Percentiles rank a stretch among this genome's conserved stretches.
Conservation (phyloP, 257 asterid genomes). For the Fraxinus excelsior region DNA sequence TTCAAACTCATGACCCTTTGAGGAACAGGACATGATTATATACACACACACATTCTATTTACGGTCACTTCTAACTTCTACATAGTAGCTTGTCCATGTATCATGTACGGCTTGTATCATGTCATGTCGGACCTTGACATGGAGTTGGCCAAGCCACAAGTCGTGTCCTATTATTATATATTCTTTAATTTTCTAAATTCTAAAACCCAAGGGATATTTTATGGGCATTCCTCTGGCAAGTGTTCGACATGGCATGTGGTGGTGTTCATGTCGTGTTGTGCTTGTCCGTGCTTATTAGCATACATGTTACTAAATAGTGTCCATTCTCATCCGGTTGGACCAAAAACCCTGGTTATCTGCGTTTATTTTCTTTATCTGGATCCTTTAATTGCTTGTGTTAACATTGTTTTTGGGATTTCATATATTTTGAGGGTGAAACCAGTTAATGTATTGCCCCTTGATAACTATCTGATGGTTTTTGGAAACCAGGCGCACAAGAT, state of each 20-base stretch:
- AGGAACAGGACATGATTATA: neutral
- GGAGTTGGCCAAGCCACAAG: too few relatives aligned
- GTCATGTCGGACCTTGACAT: too few relatives aligned
- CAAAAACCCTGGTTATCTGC: neutral
- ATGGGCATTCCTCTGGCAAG: too few relatives aligned
- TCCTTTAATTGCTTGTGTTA: neutral
- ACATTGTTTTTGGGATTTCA: neutral
- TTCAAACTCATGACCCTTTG: neutral
- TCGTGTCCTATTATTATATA: too few relatives aligned
- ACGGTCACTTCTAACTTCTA: too few relatives aligned
- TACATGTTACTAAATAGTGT: neutral
- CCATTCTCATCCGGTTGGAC: neutral
- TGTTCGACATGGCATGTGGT: too few relatives aligned
- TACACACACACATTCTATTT: neutral
- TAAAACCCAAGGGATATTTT: too few relatives aligned
- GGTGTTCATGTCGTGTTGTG: too few relatives aligned
- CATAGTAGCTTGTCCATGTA: too few relatives aligned
- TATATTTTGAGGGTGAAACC: neutral
- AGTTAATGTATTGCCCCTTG: neutral
- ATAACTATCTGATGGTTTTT: constrained; percentile 17
- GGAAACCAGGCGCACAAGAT: constrained; percentile 73
- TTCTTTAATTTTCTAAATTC: too few relatives aligned
- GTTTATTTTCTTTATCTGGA: neutral
- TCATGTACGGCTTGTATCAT: too few relatives aligned
- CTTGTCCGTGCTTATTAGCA: too few relatives aligned